Evolutionary conservation across 2,329 filamentous ascomycete genomes (phyloP).

Genomic region (Verticillium longisporum): DNA sequence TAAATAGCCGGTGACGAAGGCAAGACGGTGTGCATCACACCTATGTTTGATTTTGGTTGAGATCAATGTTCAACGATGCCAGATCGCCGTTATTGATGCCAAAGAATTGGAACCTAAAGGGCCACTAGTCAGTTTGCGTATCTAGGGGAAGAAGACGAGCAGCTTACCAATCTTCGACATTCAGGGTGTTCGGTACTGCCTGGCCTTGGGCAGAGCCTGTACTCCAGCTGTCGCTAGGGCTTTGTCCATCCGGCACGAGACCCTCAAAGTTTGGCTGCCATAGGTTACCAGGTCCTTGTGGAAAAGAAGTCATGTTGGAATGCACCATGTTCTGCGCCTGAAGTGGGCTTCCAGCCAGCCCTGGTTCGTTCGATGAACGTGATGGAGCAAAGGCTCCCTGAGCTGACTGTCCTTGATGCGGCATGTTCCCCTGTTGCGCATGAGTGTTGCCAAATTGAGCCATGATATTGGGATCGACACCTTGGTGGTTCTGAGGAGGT

Average conservation of each 20-base stretch:
- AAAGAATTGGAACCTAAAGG: constrained; percentile 69
- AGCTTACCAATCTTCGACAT: constrained; percentile 93
- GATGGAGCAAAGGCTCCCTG: neutral
- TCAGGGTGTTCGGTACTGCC: constrained; percentile 83
- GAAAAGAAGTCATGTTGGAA: constrained; percentile 24
- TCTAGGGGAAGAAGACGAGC: neutral
- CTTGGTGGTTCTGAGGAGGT: constrained; percentile 52
- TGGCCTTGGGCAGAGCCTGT: constrained; percentile 72
- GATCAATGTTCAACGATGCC: constrained; percentile 42
- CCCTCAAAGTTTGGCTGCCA: constrained; percentile 55
- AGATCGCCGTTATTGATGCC: constrained; percentile 65
- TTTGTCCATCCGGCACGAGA: constrained; percentile 49
- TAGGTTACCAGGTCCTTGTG: constrained; percentile 23
- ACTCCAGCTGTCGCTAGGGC: constrained; percentile 79
- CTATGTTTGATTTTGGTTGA: constrained; percentile 15
- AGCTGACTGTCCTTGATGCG: neutral
- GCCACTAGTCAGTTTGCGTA: neutral
- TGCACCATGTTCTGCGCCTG: constrained; percentile 38
- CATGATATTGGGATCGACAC: constrained; percentile 65
- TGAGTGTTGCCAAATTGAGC: constrained; percentile 39
- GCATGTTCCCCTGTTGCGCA: constrained; percentile 10
- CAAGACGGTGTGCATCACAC: no score
- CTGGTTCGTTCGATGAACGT: constrained; percentile 14
- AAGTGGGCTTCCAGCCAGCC: constrained; percentile 24
- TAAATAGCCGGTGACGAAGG: no score